Evolutionary conservation across 768 basidiomycete genomes (phyloP).

Genomic region (Sistotremastrum niveocremeum): DNA sequence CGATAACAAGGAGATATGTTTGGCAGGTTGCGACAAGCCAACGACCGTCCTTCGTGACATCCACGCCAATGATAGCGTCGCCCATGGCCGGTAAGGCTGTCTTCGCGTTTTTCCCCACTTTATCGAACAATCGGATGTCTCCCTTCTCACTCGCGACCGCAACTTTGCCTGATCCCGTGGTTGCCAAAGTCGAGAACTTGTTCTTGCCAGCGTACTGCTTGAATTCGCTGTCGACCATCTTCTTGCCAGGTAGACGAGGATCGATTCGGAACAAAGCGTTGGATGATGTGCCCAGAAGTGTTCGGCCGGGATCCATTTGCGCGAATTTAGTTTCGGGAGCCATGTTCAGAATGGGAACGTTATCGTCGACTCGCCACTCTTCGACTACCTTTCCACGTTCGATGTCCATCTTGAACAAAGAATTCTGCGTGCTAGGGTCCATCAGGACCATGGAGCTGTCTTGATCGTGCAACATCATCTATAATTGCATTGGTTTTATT

Average conservation of each 20-base stretch:
- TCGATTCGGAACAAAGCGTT: constrained; percentile 97
- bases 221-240: constrained; percentile 88
- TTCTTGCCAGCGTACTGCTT: constrained; percentile 96
- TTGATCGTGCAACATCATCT: constrained; percentile 97
- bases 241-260: constrained; percentile 82
- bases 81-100: constrained; percentile 91
- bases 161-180: constrained; percentile 74
- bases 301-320: constrained; percentile 83
- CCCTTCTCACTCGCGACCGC: constrained; percentile 96
- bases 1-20: constrained; percentile 87
- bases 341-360: constrained; percentile 76
- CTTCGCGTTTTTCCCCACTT: constrained; percentile 97
- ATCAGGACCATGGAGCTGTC: constrained; percentile 91
- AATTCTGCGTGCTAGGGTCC: constrained; percentile 68
- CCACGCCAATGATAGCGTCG: constrained; percentile 89
- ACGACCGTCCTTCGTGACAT: constrained; percentile 86
- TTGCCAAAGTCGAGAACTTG: constrained; percentile 85
- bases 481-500: constrained; percentile 6
- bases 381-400: constrained; percentile 93
- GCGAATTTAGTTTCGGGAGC: constrained; percentile 92
- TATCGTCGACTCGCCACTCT: constrained; percentile 96
- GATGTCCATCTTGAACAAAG: constrained; percentile 84
- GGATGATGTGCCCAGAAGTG: constrained; percentile 83
- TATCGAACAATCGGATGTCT: constrained; percentile 88
- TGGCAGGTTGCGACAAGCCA: constrained; percentile 94